phyloP scores from a whole-genome alignment of 2,329 filamentous ascomycete species.

The Apiospora sp. region DNA sequence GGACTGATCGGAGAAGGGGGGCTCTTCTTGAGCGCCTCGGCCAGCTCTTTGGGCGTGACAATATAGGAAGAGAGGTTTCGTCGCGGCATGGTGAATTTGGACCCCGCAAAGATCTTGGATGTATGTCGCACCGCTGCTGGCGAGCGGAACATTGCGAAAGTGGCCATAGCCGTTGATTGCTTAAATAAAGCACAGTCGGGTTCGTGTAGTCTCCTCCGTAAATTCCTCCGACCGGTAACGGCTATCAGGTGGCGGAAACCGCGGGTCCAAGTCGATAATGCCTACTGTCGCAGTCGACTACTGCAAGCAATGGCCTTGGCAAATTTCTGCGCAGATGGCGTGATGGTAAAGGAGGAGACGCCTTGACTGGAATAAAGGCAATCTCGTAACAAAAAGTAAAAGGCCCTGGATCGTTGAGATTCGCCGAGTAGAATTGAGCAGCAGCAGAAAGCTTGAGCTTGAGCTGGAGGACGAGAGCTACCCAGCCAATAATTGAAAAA shows the following conservation, averaged over 20 bases:
- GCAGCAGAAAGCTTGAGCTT: not conserved
- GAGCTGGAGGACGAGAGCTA: conserved; percentile 2
- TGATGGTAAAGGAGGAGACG: not conserved
- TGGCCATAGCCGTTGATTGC: conserved; percentile 49
- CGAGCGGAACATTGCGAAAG: conserved; percentile 52
- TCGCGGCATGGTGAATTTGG: conserved; percentile 43
- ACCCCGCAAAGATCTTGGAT: not conserved
- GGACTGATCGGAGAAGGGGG: conserved; percentile 81
- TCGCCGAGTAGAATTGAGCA: conserved; percentile 1
- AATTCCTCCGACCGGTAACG: not conserved
- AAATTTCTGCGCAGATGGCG: not conserved
- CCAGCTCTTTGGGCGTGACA: conserved; percentile 83
- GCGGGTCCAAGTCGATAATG: conserved; percentile 1
- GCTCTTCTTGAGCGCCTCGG: conserved; percentile 83
- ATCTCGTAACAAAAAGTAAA: not conserved
- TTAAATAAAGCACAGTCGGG: not conserved
- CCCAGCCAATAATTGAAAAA: conserved; percentile 9
- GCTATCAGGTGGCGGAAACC: not conserved
- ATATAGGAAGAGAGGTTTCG: conserved; percentile 81
- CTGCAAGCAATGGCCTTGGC: not conserved
- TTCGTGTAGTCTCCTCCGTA: not conserved
- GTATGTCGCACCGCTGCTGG: conserved; percentile 32
- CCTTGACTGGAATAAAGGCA: not conserved
- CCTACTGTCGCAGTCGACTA: not conserved
- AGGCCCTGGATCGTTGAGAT: not conserved